phyloP scores from a whole-genome alignment of 78 protist species.

The Protostelium mycophagum region DNA sequence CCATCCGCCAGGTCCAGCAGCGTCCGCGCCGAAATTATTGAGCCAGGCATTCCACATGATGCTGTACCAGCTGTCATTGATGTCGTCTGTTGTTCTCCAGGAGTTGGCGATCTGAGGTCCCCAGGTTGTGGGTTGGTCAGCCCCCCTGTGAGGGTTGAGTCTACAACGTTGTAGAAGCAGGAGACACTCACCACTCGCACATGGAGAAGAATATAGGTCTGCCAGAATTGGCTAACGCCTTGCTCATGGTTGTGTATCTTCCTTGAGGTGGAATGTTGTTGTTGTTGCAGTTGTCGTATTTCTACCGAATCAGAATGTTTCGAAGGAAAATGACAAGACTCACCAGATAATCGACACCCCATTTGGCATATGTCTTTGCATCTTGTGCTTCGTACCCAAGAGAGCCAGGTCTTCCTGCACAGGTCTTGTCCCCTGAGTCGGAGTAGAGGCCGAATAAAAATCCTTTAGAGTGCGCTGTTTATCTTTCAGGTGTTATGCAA shows the following conservation, averaged over 20 bases:
- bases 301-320: background rate
- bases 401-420: slow-evolving; percentile 66
- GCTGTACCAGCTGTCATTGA: slow-evolving; percentile 22
- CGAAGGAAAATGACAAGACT: too few species aligned
- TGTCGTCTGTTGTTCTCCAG: slow-evolving; percentile 68
- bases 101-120: slow-evolving; percentile 29
- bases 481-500: too few species aligned
- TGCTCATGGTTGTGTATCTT: slow-evolving; percentile 17
- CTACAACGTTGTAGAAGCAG: background rate
- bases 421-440: slow-evolving; percentile 75
- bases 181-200: slow-evolving; percentile 39
- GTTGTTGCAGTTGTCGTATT: slow-evolving; percentile 36
- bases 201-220: slow-evolving; percentile 5
- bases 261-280: background rate
- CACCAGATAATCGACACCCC: slow-evolving; percentile 22
- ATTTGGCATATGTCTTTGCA: slow-evolving; percentile 63
- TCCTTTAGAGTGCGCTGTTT: slow-evolving; percentile 76
- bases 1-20: slow-evolving; percentile 63
- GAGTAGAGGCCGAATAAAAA: slow-evolving; percentile 79
- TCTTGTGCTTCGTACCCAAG: slow-evolving; percentile 41
- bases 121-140: background rate
- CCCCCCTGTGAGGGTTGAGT: background rate
- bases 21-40: background rate
- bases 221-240: slow-evolving; percentile 5
- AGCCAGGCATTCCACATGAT: slow-evolving; percentile 15